Evolutionary conservation across 495 filamentous ascomycete genomes (phyloP).

Genomic region (Xylaria telfairii): DNA sequence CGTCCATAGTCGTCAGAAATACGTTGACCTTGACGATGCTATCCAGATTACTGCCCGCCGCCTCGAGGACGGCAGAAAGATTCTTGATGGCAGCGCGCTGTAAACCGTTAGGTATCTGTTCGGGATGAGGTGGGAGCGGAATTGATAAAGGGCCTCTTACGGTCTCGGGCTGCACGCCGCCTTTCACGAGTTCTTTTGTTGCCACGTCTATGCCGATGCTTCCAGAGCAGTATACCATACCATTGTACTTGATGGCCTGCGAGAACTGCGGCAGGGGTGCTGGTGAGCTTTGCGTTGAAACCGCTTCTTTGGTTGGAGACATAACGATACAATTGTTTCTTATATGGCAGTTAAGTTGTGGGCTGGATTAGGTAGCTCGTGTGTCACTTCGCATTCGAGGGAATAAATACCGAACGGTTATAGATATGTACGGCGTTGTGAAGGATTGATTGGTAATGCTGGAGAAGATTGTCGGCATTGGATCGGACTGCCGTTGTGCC

Average conservation of each 20-base stretch:
- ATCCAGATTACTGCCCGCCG: slow-evolving; percentile 61
- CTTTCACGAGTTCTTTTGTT: slow-evolving; percentile 57
- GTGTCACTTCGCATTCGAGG: not conserved
- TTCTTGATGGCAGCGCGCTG: slow-evolving; percentile 63
- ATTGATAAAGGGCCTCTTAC: slow-evolving; percentile 46
- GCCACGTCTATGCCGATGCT: slow-evolving; percentile 57
- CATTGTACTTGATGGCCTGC: slow-evolving; percentile 62
- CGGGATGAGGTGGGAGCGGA: not conserved
- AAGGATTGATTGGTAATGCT: no score
- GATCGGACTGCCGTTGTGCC: not conserved
- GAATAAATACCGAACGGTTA: no score
- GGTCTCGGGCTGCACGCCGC: slow-evolving; percentile 60
- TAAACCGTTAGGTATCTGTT: not conserved
- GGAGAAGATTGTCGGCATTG: not conserved
- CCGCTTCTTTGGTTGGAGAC: slow-evolving; percentile 35
- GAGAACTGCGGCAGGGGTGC: slow-evolving; percentile 61
- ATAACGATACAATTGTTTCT: slow-evolving; percentile 2
- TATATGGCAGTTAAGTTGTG: not conserved
- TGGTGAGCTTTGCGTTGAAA: slow-evolving; percentile 59
- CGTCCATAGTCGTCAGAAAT: slow-evolving; percentile 69
- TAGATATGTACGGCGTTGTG: no score
- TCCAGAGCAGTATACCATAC: slow-evolving; percentile 65
- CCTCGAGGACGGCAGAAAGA: slow-evolving; percentile 64
- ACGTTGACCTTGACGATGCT: slow-evolving; percentile 73
- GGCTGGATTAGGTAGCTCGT: not conserved